phyloP scores from a whole-genome alignment of 805 yeast genomes.

The Sugiyamaella lignohabitans region DNA sequence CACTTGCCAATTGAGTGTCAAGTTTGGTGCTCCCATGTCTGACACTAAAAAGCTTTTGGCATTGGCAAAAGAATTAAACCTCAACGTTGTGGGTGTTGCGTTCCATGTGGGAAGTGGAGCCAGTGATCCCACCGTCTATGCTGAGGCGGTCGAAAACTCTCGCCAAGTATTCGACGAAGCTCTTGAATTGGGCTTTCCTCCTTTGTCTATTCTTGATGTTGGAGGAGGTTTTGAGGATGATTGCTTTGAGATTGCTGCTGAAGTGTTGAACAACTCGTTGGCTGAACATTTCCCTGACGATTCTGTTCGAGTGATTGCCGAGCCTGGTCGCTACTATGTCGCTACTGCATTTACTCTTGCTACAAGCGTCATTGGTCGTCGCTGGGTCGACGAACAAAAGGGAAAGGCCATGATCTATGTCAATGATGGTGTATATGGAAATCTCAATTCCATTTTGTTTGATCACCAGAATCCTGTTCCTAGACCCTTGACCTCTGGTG shows the following conservation, averaged over 20 bases:
- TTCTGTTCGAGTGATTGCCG: slow-evolving; percentile 62
- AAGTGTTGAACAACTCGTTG: slow-evolving; percentile 49
- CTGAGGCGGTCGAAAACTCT: slow-evolving; percentile 68
- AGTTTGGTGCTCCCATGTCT: slow-evolving; percentile 73
- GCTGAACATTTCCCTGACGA: slow-evolving; percentile 51
- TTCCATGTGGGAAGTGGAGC: slow-evolving; percentile 97
- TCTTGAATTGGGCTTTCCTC: slow-evolving; percentile 36
- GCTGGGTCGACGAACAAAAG: slow-evolving; percentile 38
- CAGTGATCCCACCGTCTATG: slow-evolving; percentile 57
- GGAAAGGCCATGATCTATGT: slow-evolving; percentile 67
- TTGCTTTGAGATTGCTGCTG: slow-evolving; percentile 51
- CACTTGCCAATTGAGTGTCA: slow-evolving; percentile 77
- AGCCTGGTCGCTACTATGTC: slow-evolving; percentile 88
- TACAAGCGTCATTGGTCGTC: slow-evolving; percentile 76
- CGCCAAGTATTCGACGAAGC: slow-evolving; percentile 60
- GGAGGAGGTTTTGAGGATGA: slow-evolving; percentile 86
- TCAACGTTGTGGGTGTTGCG: slow-evolving; percentile 76
- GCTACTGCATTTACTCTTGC: slow-evolving; percentile 82
- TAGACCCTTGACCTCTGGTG: slow-evolving; percentile 52
- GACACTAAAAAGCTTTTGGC: slow-evolving; percentile 51
- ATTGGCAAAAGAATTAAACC: slow-evolving; percentile 52
- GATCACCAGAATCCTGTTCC: slow-evolving; percentile 85
- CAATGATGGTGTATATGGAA: slow-evolving; percentile 94
- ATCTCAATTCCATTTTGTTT: slow-evolving; percentile 85
- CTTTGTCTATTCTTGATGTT: slow-evolving; percentile 60